Conservation (phyloP, 2,329 filamentous ascomycete species). For the Phoma sp. region DNA sequence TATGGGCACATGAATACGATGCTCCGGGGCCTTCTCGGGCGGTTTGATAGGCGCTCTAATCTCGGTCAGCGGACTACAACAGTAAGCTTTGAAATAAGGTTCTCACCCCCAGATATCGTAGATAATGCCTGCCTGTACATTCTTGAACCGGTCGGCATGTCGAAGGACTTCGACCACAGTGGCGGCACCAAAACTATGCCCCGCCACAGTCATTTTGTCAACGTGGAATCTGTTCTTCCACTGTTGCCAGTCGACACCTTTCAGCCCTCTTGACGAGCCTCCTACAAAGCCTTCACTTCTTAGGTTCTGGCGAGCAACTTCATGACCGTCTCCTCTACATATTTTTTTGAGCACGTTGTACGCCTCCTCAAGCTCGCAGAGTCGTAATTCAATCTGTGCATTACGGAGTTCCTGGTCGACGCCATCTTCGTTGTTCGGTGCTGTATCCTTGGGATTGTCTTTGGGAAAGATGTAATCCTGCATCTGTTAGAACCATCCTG, state of each 20-base stretch:
- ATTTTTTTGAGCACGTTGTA: constrained; percentile 63
- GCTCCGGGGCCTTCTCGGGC: constrained; percentile 50
- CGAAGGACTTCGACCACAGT: constrained; percentile 67
- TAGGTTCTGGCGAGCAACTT: constrained; percentile 60
- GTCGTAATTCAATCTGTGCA: constrained; percentile 67
- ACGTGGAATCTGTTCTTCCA: constrained; percentile 65
- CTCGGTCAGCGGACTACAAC: constrained; percentile 11
- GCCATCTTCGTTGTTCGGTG: constrained; percentile 63
- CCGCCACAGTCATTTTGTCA: constrained; percentile 65
- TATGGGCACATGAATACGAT: constrained; percentile 61
- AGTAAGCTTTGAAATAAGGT: neutral
- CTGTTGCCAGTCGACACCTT: constrained; percentile 61
- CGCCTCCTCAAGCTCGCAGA: constrained; percentile 69
- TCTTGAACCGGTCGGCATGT: constrained; percentile 59
- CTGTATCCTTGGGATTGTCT: constrained; percentile 54
- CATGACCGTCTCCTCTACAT: constrained; percentile 59
- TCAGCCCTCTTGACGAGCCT: constrained; percentile 64
- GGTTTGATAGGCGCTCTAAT: constrained; percentile 54
- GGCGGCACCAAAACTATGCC: constrained; percentile 71
- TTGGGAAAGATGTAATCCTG: constrained; percentile 68
- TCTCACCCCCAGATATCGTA: constrained; percentile 67
- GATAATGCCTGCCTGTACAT: constrained; percentile 68
- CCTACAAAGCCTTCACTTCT: constrained; percentile 64
- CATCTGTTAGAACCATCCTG: constrained; percentile 10
- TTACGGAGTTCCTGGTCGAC: constrained; percentile 65